A percentile compares a stretch with the other conserved stretches of the same genome.
Conservation (phyloP, 2,329 filamentous ascomycete genomes). For the Pseudogymnoascus sp. region DNA sequence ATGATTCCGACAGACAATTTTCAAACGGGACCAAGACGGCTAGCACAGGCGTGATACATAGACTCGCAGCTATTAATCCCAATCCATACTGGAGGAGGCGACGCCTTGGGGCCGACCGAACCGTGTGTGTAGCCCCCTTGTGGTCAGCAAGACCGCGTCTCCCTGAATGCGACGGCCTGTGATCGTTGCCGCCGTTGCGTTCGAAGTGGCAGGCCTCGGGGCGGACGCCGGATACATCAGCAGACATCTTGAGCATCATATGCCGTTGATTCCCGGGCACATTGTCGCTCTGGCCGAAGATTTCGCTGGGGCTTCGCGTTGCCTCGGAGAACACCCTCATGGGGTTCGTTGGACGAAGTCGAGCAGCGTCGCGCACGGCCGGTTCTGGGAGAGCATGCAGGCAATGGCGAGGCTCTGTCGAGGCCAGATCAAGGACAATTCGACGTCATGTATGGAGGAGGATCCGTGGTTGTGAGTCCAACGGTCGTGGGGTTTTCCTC, state of each 20-base stretch:
- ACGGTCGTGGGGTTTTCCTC: not conserved
- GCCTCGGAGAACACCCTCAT: not conserved
- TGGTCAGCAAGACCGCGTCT: not conserved
- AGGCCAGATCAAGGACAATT: slow-evolving; percentile 3
- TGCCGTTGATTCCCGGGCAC: not conserved
- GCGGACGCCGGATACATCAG: not conserved
- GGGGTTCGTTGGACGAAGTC: not conserved
- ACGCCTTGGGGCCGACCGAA: not conserved
- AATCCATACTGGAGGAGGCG: not conserved
- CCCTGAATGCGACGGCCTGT: not conserved
- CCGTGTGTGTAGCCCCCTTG: not conserved
- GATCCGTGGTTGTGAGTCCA: not conserved
- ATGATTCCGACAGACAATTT: slow-evolving; percentile 67
- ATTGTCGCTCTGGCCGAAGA: not conserved
- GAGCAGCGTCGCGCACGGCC: slow-evolving; percentile 2
- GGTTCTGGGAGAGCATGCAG: slow-evolving; percentile 2
- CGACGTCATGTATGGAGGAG: not conserved
- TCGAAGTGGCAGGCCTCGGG: not conserved
- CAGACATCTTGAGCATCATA: not conserved
- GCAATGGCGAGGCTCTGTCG: slow-evolving; percentile 3
- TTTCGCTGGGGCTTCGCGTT: not conserved
- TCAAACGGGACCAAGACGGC: slow-evolving; percentile 68
- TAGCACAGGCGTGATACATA: slow-evolving; percentile 33
- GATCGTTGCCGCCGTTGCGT: not conserved
- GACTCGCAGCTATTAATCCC: slow-evolving; percentile 17